Percentiles rank a stretch among this genome's conserved stretches.
Evolutionary conservation across 169 alveolate species (phyloP).

Genomic region (Condylostoma magnum): DNA sequence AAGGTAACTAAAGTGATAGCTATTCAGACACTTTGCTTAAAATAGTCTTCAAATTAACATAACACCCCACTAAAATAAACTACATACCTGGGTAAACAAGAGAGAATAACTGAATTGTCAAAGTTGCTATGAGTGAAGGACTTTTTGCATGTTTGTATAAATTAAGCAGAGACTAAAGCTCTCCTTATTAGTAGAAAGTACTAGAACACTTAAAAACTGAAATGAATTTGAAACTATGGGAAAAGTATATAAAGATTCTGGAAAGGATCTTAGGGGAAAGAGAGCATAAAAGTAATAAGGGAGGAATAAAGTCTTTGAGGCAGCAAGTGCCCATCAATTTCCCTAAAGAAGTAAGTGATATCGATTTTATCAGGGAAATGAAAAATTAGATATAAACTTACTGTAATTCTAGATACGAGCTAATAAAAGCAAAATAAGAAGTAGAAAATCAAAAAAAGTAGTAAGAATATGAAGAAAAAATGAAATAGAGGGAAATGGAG

Average conservation of each 20-base stretch:
- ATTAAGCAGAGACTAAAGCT: not conserved
- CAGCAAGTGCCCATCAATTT: no score
- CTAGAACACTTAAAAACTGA: not conserved
- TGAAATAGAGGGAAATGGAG: no score
- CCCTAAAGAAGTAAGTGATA: no score
- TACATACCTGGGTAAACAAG: slow-evolving; percentile 33
- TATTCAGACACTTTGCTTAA: not conserved
- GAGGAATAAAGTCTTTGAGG: not conserved
- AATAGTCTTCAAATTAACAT: not conserved
- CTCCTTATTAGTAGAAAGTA: not conserved
- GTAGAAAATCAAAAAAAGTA: no score
- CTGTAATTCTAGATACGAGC: not conserved
- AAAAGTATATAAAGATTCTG: not conserved
- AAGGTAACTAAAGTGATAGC: not conserved
- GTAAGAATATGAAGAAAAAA: no score
- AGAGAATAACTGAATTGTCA: slow-evolving; percentile 12
- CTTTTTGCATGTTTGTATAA: not conserved
- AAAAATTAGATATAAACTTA: not conserved
- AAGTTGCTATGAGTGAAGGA: slow-evolving; percentile 8
- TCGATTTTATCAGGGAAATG: not conserved
- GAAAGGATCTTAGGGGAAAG: not conserved
- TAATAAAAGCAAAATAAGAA: not conserved
- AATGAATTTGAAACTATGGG: not conserved
- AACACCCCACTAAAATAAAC: slow-evolving; percentile 7
- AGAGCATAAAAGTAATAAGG: not conserved